phyloP scores from a whole-genome alignment of 495 filamentous ascomycete genomes.

The Talaromyces stipitatus region DNA sequence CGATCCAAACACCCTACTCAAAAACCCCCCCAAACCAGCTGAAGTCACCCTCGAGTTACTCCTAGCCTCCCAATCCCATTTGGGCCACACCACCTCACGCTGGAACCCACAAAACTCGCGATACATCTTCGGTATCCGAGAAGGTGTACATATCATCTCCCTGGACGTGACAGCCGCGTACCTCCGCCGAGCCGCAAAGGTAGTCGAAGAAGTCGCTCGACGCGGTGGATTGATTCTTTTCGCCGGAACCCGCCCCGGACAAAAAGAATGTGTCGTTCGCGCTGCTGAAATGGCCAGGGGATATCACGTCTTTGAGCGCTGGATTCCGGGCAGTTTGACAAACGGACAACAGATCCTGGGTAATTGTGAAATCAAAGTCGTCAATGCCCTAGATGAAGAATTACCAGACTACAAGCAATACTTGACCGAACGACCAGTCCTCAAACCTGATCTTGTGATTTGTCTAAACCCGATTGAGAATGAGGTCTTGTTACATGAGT shows the following conservation, averaged over 20 bases:
- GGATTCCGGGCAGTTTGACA: slow-evolving; percentile 87
- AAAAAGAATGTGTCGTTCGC: slow-evolving; percentile 67
- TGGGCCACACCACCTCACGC: slow-evolving; percentile 84
- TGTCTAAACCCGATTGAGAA: slow-evolving; percentile 92
- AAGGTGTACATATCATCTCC: slow-evolving; percentile 88
- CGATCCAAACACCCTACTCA: slow-evolving; percentile 56
- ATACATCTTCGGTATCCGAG: slow-evolving; percentile 89
- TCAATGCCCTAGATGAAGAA: slow-evolving; percentile 62
- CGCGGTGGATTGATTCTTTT: slow-evolving; percentile 83
- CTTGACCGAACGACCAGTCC: slow-evolving; percentile 48
- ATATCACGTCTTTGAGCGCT: slow-evolving; percentile 89
- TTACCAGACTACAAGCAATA: slow-evolving; percentile 57
- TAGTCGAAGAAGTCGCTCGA: slow-evolving; percentile 80
- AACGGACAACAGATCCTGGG: slow-evolving; percentile 84
- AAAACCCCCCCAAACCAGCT: slow-evolving; percentile 62
- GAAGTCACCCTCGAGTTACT: slow-evolving; percentile 88
- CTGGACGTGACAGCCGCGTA: slow-evolving; percentile 81
- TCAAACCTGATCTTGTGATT: slow-evolving; percentile 87
- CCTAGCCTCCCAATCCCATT: slow-evolving; percentile 82
- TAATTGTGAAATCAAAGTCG: slow-evolving; percentile 54
- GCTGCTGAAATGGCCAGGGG: slow-evolving; percentile 70
- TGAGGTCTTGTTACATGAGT: slow-evolving; percentile 82
- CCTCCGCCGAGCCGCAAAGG: slow-evolving; percentile 78
- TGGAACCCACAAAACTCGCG: slow-evolving; percentile 95
- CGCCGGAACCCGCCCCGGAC: slow-evolving; percentile 75